phyloP scores from a whole-genome alignment of 2,329 filamentous ascomycete species.

The Huntiella savannae region DNA sequence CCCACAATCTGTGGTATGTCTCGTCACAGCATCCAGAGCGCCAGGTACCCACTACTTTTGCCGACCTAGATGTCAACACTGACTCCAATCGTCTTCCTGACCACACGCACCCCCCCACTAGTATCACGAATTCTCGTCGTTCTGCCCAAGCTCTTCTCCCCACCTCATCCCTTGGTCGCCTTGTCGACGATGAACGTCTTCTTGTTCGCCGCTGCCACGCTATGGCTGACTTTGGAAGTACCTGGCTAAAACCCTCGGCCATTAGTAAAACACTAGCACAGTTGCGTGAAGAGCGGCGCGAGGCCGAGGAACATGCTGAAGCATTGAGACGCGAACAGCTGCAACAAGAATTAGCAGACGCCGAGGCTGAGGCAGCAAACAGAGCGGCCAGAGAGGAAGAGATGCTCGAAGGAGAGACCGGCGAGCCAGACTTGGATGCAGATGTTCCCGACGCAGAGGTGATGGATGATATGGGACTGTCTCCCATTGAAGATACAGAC shows the following conservation, averaged over 20 bases:
- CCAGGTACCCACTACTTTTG: conserved; percentile 19
- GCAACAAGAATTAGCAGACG: conserved; percentile 55
- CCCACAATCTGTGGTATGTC: conserved; percentile 56
- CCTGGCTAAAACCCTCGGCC: conserved; percentile 81
- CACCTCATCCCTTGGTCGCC: conserved; percentile 44
- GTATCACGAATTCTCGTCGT: conserved; percentile 16
- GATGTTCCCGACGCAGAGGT: conserved; percentile 49
- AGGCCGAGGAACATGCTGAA: conserved; percentile 70
- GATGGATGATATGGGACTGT: conserved; percentile 11
- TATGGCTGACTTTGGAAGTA: conserved; percentile 69
- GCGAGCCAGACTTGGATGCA: conserved; percentile 45
- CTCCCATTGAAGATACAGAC: conserved; percentile 24
- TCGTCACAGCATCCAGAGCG: conserved; percentile 35
- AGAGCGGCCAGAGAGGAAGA: conserved; percentile 25
- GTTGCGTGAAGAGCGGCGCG: conserved; percentile 71
- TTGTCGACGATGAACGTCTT: conserved; percentile 58
- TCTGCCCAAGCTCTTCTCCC: conserved; percentile 28
- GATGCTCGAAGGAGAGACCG: conserved; percentile 38
- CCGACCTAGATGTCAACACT: conserved; percentile 17
- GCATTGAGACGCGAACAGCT: conserved; percentile 51
- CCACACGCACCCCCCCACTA: conserved; percentile 11
- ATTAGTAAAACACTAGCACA: conserved; percentile 79
- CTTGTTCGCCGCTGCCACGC: conserved; percentile 61
- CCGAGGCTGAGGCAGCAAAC: conserved; percentile 23
- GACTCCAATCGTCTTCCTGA: conserved; percentile 17